phyloP scores from a whole-genome alignment of 257 asterid species.

The Forsythia viridissima region DNA sequence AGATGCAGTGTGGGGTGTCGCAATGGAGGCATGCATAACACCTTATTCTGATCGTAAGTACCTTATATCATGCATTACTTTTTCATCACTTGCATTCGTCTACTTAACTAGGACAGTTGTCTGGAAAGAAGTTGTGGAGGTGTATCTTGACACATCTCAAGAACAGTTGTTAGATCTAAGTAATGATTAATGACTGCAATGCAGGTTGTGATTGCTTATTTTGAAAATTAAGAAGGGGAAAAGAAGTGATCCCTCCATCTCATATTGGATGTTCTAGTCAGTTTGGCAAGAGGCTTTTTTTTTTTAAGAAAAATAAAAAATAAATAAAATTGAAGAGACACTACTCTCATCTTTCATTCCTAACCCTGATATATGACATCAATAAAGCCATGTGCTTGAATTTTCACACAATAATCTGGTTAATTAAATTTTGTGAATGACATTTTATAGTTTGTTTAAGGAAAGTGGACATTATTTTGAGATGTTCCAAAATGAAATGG shows the following conservation, averaged over 20 bases:
- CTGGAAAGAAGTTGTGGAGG: not conserved
- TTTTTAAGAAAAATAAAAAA: not conserved
- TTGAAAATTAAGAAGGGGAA: not conserved
- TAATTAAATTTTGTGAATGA: not conserved
- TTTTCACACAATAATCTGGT: not conserved
- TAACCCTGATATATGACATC: not conserved
- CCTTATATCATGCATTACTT: constrained; percentile 2
- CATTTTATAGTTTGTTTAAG: not conserved
- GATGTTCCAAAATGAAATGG: not conserved
- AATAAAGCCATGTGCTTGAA: not conserved
- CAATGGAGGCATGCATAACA: constrained; percentile 87
- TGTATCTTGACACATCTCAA: not conserved
- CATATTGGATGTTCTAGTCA: not conserved
- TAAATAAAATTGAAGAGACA: not conserved
- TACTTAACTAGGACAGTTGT: not conserved
- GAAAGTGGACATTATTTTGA: not conserved
- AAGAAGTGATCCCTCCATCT: not conserved
- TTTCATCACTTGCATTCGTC: not conserved
- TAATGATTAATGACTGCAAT: not conserved
- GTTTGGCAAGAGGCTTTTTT: not conserved
- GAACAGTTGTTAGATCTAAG: not conserved
- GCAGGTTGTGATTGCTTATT: not conserved
- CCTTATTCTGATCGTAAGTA: constrained; percentile 93
- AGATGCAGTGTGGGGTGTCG: constrained; percentile 85
- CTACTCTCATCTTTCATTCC: not conserved